These are phyloP conservation scores for Lactifluus hygrophoroides DNA, from an alignment of 768 basidiomycete species.

Conservation along the genomic window DNA sequence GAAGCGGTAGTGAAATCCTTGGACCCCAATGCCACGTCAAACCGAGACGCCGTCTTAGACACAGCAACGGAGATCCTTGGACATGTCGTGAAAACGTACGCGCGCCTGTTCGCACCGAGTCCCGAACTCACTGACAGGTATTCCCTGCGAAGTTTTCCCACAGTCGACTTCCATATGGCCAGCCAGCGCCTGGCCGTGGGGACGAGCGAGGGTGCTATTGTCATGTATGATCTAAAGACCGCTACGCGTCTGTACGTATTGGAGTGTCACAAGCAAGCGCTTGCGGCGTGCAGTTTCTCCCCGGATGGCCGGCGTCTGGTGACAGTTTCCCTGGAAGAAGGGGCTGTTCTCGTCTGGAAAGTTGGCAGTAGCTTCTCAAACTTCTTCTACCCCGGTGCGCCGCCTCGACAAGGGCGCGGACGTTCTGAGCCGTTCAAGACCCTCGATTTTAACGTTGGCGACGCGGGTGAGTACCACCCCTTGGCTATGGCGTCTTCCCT, in stretches of 20 bases:
- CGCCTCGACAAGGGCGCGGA: slow-evolving; percentile 78
- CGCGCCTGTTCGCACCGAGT: slow-evolving; percentile 23
- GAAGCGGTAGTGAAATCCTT: slow-evolving; percentile 96
- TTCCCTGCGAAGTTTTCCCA: slow-evolving; percentile 57
- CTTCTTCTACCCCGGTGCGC: slow-evolving; percentile 85
- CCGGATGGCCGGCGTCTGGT: slow-evolving; percentile 88
- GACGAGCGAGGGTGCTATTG: slow-evolving; percentile 86
- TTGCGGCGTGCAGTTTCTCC: slow-evolving; percentile 85
- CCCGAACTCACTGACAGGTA: not conserved
- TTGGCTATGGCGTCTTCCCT: not conserved
- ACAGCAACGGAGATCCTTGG: slow-evolving; percentile 92
- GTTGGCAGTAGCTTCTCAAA: slow-evolving; percentile 85
- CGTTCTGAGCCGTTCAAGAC: slow-evolving; percentile 86
- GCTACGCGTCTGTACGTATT: slow-evolving; percentile 92
- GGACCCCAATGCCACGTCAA: slow-evolving; percentile 75
- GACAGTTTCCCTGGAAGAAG: slow-evolving; percentile 80
- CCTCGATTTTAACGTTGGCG: slow-evolving; percentile 75
- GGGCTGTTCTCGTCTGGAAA: slow-evolving; percentile 87
- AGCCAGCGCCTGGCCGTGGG: slow-evolving; percentile 89
- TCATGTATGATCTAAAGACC: slow-evolving; percentile 96
- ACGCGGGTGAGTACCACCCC: slow-evolving; percentile 52
- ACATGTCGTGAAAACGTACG: slow-evolving; percentile 88
- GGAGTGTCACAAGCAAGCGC: slow-evolving; percentile 77
- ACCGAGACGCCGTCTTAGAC: slow-evolving; percentile 79
- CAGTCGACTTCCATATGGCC: slow-evolving; percentile 85